These are phyloP conservation scores for Fusarium continuum DNA, from an alignment of 2,329 filamentous ascomycete genomes.

Conservation along the genomic window DNA sequence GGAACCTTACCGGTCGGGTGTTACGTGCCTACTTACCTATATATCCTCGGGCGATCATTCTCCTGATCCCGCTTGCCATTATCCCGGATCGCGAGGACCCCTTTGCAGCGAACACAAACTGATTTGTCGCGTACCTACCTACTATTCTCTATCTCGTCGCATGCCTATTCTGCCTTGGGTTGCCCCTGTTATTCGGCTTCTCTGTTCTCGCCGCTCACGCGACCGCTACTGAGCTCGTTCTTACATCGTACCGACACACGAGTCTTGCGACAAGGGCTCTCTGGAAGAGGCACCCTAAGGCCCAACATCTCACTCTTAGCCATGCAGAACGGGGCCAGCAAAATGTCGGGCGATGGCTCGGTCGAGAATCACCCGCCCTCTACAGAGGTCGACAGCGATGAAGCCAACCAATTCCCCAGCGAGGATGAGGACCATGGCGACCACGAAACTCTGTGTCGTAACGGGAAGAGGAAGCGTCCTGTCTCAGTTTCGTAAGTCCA, in stretches of 20 bases:
- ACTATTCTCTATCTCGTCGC: slow-evolving; percentile 11
- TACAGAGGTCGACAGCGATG: slow-evolving; percentile 59
- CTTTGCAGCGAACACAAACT: slow-evolving; percentile 25
- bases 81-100: slow-evolving; percentile 35
- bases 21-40: no score
- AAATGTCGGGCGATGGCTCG: slow-evolving; percentile 41
- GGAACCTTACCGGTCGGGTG: no score
- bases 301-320: slow-evolving; percentile 22
- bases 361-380: slow-evolving; percentile 47
- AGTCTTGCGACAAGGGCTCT: slow-evolving; percentile 27
- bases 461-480: slow-evolving; percentile 67
- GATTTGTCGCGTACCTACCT: slow-evolving; percentile 25
- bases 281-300: slow-evolving; percentile 7
- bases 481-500: slow-evolving; percentile 66
- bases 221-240: slow-evolving; percentile 26
- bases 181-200: slow-evolving; percentile 13
- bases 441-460: slow-evolving; percentile 47
- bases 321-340: slow-evolving; percentile 44
- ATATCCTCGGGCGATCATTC: slow-evolving; percentile 35
- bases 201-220: slow-evolving; percentile 14
- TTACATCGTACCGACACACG: slow-evolving; percentile 31
- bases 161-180: slow-evolving; percentile 14
- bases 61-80: slow-evolving; percentile 38
- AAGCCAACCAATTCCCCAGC: slow-evolving; percentile 43
- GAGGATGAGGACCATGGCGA: slow-evolving; percentile 59